Evolutionary conservation across 495 filamentous ascomycete genomes (phyloP).

Genomic region (Aspergillus funiculosus): DNA sequence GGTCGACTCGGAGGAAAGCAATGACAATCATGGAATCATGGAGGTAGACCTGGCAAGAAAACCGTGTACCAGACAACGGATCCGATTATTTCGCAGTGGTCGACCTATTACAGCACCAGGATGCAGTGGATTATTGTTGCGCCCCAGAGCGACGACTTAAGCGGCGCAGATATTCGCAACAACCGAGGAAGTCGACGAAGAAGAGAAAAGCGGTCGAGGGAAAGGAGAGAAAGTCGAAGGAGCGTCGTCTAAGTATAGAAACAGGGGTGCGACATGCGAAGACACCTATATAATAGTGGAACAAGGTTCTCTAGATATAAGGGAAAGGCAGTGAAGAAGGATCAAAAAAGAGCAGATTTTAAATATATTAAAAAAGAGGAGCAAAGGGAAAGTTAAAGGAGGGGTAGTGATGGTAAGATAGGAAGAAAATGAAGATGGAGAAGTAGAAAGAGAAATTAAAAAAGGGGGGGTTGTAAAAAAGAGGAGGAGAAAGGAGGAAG

Average conservation of each 20-base stretch:
- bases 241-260: constrained; percentile 18
- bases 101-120: constrained; percentile 40
- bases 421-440: constrained; percentile 2
- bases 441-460: constrained; percentile 16
- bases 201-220: constrained; percentile 8
- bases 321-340: constrained; percentile 1
- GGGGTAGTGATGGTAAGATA: constrained; percentile 21
- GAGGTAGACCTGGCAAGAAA: constrained; percentile 11
- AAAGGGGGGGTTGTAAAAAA: constrained; percentile 15
- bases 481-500: constrained; percentile 19
- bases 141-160: constrained; percentile 6
- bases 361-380: constrained; percentile 11
- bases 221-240: constrained; percentile 8
- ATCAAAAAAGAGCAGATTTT: too few species aligned
- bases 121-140: constrained; percentile 14
- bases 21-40: constrained; percentile 18
- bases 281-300: constrained; percentile 12
- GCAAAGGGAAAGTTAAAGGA: constrained; percentile 10
- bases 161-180: too few species aligned
- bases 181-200: constrained; percentile 5
- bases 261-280: constrained; percentile 7
- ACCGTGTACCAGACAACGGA: constrained; percentile 37
- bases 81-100: constrained; percentile 15
- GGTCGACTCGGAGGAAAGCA: constrained; percentile 15
- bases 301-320: too few species aligned